Evolutionary conservation across 176 grass and related monocot genomes (phyloP).

Genomic region (Eragrostis nindensis): DNA sequence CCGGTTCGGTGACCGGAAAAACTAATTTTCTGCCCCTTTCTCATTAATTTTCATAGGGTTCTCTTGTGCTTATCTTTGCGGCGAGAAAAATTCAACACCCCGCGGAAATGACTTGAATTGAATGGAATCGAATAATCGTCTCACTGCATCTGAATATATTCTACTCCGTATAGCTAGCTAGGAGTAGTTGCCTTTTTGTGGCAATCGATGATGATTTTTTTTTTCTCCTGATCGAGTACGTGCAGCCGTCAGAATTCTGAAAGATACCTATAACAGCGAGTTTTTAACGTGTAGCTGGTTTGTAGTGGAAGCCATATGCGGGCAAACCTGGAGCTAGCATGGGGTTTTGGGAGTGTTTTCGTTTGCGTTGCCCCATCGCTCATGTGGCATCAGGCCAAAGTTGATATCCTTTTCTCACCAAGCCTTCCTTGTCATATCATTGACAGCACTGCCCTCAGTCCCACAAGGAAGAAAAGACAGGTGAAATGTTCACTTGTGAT

Average conservation of each 20-base stretch:
- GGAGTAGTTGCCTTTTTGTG: neutral
- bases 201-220: neutral
- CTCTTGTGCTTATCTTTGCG: neutral
- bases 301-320: neutral
- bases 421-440: neutral
- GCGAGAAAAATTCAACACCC: conserved; percentile 14
- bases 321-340: neutral
- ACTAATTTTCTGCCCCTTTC: neutral
- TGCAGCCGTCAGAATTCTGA: neutral
- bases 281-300: conserved; percentile 22
- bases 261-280: conserved; percentile 24
- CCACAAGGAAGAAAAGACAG: neutral
- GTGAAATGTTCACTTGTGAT: neutral
- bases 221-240: neutral
- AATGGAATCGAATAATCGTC: neutral
- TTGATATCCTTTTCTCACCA: conserved; percentile 25
- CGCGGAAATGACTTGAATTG: neutral
- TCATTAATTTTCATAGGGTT: neutral
- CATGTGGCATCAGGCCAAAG: conserved; percentile 3
- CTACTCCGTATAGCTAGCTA: neutral
- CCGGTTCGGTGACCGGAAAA: neutral
- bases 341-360: neutral
- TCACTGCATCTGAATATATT: neutral
- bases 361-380: neutral
- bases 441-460: neutral